phyloP scores from a whole-genome alignment of 257 asterid species.

The Cinchona pubescens region DNA sequence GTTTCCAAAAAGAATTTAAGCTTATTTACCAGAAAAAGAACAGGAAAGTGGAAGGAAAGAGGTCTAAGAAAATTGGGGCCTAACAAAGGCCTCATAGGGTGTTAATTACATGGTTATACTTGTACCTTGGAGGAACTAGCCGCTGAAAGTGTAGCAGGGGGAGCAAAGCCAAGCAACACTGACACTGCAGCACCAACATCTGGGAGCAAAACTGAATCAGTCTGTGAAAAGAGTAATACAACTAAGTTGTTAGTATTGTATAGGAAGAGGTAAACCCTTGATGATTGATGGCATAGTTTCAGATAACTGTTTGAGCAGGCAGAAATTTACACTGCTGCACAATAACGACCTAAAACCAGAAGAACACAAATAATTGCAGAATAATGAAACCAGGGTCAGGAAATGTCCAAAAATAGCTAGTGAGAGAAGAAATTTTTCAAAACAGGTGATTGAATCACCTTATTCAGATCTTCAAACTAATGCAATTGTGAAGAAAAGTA shows the following conservation, averaged over 20 bases:
- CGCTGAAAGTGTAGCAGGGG: slow-evolving; percentile 60
- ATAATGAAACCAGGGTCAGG: neutral
- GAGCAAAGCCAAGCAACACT: slow-evolving; percentile 84
- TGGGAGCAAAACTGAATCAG: slow-evolving; percentile 50
- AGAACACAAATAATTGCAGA: neutral
- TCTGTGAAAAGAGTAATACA: slow-evolving; percentile 43
- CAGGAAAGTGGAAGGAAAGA: neutral
- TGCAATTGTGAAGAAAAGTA: neutral
- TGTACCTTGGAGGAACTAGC: slow-evolving; percentile 79
- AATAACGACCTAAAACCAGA: neutral
- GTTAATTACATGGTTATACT: slow-evolving; percentile 7
- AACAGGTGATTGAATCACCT: neutral
- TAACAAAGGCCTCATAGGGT: neutral
- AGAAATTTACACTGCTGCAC: too few relatives aligned
- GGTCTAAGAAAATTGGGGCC: neutral
- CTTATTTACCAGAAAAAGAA: neutral
- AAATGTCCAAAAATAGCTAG: neutral
- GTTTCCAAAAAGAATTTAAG: too few relatives aligned
- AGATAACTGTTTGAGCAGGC: neutral
- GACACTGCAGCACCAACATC: slow-evolving; percentile 82
- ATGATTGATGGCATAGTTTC: too few relatives aligned
- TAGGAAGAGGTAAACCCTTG: too few relatives aligned
- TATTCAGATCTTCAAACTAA: neutral
- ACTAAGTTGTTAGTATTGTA: neutral
- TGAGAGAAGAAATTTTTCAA: neutral